These are phyloP conservation scores for Aureobasidium melanogenum DNA, from an alignment of 2,329 filamentous ascomycete genomes.

Conservation along the genomic window DNA sequence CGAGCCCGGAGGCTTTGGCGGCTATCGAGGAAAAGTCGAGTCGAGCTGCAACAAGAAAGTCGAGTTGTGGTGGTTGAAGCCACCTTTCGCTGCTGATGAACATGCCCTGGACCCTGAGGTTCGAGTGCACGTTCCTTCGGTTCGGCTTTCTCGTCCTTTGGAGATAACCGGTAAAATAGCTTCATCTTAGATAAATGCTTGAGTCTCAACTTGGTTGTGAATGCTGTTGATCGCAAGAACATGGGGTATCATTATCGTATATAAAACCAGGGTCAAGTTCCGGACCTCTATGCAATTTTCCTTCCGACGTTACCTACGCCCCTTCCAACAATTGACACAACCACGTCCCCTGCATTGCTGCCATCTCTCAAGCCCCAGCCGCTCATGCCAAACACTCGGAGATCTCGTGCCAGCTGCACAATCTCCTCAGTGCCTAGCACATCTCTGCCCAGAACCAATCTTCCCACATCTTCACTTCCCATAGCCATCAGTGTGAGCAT, in stretches of 20 bases:
- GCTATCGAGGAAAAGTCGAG: neutral
- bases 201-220: neutral
- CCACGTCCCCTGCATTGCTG: conserved; percentile 57
- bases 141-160: neutral
- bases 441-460: conserved; percentile 71
- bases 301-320: conserved; percentile 92
- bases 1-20: conserved; percentile 3
- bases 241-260: conserved; percentile 16
- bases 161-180: neutral
- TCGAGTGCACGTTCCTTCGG: neutral
- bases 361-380: conserved; percentile 79
- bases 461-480: conserved; percentile 91
- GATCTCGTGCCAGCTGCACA: conserved; percentile 71
- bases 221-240: neutral
- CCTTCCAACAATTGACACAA: conserved; percentile 84
- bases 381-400: conserved; percentile 80
- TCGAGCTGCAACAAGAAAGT: neutral
- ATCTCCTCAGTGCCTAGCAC: conserved; percentile 74
- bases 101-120: neutral
- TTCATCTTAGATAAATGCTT: neutral
- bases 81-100: conserved; percentile 3
- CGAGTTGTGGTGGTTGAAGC: neutral
- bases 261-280: neutral
- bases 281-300: conserved; percentile 55
- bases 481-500: conserved; percentile 91